Percentiles rank a stretch among this genome's conserved stretches.
phyloP scores from a whole-genome alignment of 2,329 filamentous ascomycete species.

The Albophoma yamanashiensis region DNA sequence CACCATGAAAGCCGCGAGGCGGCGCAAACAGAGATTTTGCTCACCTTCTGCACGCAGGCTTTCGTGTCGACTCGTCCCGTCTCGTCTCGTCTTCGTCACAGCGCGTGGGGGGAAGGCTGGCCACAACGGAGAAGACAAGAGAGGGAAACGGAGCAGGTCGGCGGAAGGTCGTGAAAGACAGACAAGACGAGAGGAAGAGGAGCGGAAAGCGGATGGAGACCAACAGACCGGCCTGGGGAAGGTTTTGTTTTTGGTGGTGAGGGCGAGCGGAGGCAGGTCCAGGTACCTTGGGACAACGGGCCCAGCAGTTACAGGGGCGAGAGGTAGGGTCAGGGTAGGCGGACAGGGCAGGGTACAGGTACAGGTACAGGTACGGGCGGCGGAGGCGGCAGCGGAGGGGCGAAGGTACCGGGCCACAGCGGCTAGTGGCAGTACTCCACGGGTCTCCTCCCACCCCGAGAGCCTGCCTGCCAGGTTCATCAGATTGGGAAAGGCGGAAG shows the following conservation, averaged over 20 bases:
- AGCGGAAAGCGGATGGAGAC: conserved; percentile 3
- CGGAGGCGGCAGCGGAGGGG: not conserved
- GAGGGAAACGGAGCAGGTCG: conserved; percentile 19
- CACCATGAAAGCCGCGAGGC: not conserved
- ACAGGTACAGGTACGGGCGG: not conserved
- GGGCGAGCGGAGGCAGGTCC: conserved; percentile 14
- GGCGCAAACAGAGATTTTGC: conserved; percentile 12
- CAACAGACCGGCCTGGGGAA: conserved; percentile 11
- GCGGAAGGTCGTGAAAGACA: conserved; percentile 18
- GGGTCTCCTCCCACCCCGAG: not conserved
- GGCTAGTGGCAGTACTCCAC: not conserved
- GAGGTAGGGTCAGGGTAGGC: conserved; percentile 13
- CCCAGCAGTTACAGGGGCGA: conserved; percentile 18
- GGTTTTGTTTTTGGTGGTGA: conserved; percentile 23
- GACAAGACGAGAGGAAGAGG: conserved; percentile 10
- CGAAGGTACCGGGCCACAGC: not conserved
- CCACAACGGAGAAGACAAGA: conserved; percentile 16
- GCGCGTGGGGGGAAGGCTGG: not conserved
- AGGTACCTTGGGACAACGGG: conserved; percentile 7
- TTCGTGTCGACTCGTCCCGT: conserved; percentile 1
- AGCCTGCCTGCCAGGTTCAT: not conserved
- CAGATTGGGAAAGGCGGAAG: conserved; percentile 4
- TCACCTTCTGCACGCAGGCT: not conserved
- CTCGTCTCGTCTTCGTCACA: conserved; percentile 3
- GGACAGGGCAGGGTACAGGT: not conserved